These are phyloP conservation scores for Citrus trifoliata DNA, from an alignment of 345 rosid species.

Conservation along the genomic window DNA sequence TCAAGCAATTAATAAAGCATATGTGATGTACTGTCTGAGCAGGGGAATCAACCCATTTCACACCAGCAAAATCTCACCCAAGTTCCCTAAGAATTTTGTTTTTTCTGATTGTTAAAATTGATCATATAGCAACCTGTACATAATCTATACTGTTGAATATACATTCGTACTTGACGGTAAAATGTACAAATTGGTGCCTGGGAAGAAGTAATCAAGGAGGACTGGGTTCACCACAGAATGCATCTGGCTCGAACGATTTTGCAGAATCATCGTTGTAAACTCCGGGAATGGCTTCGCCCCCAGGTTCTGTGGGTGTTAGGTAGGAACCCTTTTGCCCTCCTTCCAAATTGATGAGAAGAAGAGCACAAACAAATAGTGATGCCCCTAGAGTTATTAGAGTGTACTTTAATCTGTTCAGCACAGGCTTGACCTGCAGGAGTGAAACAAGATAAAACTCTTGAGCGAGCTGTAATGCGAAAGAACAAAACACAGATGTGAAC, in stretches of 20 bases:
- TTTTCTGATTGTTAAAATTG: neutral
- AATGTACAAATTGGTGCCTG: neutral
- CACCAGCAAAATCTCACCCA: neutral
- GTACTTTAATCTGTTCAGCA: constrained; percentile 71
- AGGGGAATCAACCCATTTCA: neutral
- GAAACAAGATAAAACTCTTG: neutral
- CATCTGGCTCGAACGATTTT: constrained; percentile 80
- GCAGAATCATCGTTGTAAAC: constrained; percentile 78
- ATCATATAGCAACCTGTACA: constrained; percentile 5
- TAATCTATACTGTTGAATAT: neutral
- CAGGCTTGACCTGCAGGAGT: constrained; percentile 69
- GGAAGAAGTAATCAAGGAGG: constrained; percentile 11
- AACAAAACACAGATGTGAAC: neutral
- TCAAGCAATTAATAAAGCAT: neutral
- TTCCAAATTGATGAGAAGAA: constrained; percentile 50
- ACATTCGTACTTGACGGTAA: constrained; percentile 11
- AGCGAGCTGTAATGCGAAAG: neutral
- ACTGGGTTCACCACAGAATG: constrained; percentile 74
- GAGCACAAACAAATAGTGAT: constrained; percentile 38
- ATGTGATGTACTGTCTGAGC: neutral
- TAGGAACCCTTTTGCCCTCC: constrained; percentile 35
- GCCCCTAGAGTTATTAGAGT: constrained; percentile 71
- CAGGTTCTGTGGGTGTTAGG: constrained; percentile 24
- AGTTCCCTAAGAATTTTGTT: neutral
- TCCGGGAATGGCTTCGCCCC: constrained; percentile 62